Base-by-base conservation (phyloP, 371 early-diverging fungal genomes). In the Thermomucor indicae-seudaticae region DNA sequence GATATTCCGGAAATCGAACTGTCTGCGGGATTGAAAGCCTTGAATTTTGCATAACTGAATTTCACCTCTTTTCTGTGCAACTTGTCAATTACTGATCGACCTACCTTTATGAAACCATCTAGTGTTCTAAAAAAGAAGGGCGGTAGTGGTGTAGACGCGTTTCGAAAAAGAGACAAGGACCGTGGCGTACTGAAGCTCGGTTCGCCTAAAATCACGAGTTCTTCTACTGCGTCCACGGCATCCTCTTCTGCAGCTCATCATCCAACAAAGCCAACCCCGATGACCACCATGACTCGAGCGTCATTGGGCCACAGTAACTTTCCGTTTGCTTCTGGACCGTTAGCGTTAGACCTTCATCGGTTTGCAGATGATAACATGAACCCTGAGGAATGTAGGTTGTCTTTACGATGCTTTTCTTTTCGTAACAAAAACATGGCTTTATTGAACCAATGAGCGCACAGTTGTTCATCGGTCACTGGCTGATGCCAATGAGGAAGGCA, bases 401-500 rank as follows among this genome's bases (percentile, higher is more conserved):
- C 24, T 28, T 19, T 39, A 4, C 27, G 8, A 31, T 17, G 29
- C 11, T 24, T 24, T 34, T 19, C 30, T 28, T 38, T 31, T 24
- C 1, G 24, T 32, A 34, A n/a, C 25, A 38, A 34, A 32, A 31
- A 42, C 14, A 58, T 39, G 16, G 30, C 17, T n/a, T 30, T 27
- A 22, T 10, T 24, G 7, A 25, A 25, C n/a, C 19, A 38, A 40
- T 31, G 6, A 34, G 11, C 31, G 7, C 17, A 1, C 58, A 82
- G 83, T 75, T 60, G 77, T 82, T 12, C 65, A 62, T 17, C 67
- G 70, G 38, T 69, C 79, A 5, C 52, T 85, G 6, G 75, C 76
- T 4, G 75, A 67, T 27, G 70, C 81, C 6, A 77, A 76, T 30
- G 86, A 88, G 57, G 86, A 86, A 43, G 75, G 70, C 2, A 73